These are phyloP conservation scores for Cladobotryum protrusum DNA, from an alignment of 2,329 filamentous ascomycete genomes.

Conservation along the genomic window DNA sequence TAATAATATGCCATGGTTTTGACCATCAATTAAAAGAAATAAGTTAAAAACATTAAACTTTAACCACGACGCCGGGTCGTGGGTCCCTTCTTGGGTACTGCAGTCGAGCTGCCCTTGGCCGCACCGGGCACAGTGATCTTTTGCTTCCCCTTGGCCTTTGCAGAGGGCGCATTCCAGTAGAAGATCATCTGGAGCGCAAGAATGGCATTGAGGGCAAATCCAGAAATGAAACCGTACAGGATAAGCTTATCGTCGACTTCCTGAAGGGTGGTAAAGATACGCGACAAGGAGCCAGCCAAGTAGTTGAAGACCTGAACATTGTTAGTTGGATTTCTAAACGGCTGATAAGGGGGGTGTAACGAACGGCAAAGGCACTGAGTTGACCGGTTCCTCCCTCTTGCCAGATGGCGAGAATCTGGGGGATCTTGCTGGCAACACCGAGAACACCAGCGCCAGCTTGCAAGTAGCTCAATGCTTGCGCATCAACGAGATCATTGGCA, in stretches of 20 bases:
- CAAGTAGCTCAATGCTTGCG: conserved; percentile 62
- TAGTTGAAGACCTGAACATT: conserved; percentile 85
- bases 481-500: conserved; percentile 56
- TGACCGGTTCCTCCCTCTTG: conserved; percentile 85
- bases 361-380: conserved; percentile 87
- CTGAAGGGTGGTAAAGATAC: conserved; percentile 96
- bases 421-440: conserved; percentile 83
- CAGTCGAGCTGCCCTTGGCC: conserved; percentile 22
- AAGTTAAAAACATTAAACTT: conserved; percentile 10
- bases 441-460: conserved; percentile 80
- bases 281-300: conserved; percentile 81
- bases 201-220: conserved; percentile 82
- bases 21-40: conserved; percentile 7
- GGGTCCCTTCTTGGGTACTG: conserved; percentile 36
- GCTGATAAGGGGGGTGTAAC: background rate
- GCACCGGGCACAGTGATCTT: conserved; percentile 26
- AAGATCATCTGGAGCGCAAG: conserved; percentile 87
- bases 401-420: conserved; percentile 86
- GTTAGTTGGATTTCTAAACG: background rate
- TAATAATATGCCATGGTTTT: background rate
- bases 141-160: conserved; percentile 39
- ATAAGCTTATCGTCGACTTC: conserved; percentile 97
- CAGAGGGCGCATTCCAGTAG: conserved; percentile 77
- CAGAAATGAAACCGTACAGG: conserved; percentile 87
- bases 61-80: conserved; percentile 40